phyloP scores from a whole-genome alignment of 2,329 filamentous ascomycete species.

The Xylariaceae sp. region DNA sequence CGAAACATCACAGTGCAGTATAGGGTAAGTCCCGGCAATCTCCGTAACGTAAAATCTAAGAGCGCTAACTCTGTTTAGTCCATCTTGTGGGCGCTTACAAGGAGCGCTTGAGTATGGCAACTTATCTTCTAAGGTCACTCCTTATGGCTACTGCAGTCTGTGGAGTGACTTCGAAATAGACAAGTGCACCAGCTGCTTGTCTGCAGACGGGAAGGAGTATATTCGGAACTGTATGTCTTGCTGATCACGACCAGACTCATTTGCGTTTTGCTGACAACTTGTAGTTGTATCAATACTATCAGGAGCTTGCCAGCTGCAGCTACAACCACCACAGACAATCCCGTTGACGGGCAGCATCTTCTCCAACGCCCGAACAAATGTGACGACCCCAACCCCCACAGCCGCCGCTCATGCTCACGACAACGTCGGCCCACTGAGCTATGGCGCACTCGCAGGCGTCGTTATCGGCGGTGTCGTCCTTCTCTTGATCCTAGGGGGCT shows the following conservation, averaged over 20 bases:
- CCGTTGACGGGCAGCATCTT: slow-evolving; percentile 60
- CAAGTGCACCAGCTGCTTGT: slow-evolving; percentile 58
- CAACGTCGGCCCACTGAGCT: slow-evolving; percentile 53
- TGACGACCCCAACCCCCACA: slow-evolving; percentile 55
- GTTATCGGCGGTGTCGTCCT: slow-evolving; percentile 57
- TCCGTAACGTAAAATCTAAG: background rate
- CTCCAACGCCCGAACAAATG: slow-evolving; percentile 52
- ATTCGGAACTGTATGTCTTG: slow-evolving; percentile 59
- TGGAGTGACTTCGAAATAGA: slow-evolving; percentile 50
- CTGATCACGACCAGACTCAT: background rate
- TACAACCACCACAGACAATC: slow-evolving; percentile 53
- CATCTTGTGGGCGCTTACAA: slow-evolving; percentile 57
- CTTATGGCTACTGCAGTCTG: slow-evolving; percentile 60
- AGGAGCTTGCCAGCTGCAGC: slow-evolving; percentile 61
- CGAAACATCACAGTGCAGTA: slow-evolving; percentile 56
- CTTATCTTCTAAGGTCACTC: slow-evolving; percentile 50
- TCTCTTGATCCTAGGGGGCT: slow-evolving; percentile 55
- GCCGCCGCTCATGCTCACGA: slow-evolving; percentile 49
- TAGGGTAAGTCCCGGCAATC: slow-evolving; percentile 49
- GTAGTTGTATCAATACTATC: slow-evolving; percentile 50
- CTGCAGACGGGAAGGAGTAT: slow-evolving; percentile 45
- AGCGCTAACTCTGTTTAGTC: slow-evolving; percentile 47
- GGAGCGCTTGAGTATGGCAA: slow-evolving; percentile 56
- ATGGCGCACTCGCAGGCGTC: slow-evolving; percentile 65
- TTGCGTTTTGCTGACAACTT: slow-evolving; percentile 17